Base-by-base conservation (phyloP, 805 yeast genomes). In the Candida montana region DNA sequence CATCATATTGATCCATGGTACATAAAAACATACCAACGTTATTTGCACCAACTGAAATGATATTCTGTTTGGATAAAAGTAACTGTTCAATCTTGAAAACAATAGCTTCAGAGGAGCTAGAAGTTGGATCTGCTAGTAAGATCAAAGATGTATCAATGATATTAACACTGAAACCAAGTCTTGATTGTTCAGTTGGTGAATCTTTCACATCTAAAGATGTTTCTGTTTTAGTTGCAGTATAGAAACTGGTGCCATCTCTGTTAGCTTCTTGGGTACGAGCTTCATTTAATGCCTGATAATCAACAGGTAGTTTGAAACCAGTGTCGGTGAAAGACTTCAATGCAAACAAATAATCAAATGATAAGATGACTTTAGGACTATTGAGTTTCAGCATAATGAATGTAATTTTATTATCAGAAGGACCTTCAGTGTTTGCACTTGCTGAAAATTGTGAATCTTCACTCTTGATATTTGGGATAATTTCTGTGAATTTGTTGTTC, bases 11-110 rank as follows among this genome's bases (percentile, higher is more conserved):
- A 49, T 81, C 74, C 95, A 93, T 89, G 19, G 69, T 72, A 35
- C 89, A 77, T 45, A 93, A 64, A 54, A 85, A 93, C 82, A 93
- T 78, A 2, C 98, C 97, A 39, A 89, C 77, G 45, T 83, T 86
- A 48, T 81, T 75, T 0, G 86, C 81, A 21, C 85, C 77, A 6
- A 89, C 57, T 0, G 91, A 74, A 0, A 74, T 62, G 3, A 82
- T 76, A 42, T 79, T 76, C 53, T 83, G 89, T 44, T 83, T 77
- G 0, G 91, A 74, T 3, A 86, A 57, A 34, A 82, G 64, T 3
- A 89, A 62, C 54, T 90, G 96, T 45, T 83, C 95, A 12, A 89
- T 78, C 54, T 86, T 85, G 65, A 93, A 83, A 2, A 91, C 96
- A 46, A 91, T 74, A 0, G 98, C 98, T 53, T 90, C 95, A 0